Percentiles rank a stretch among this genome's conserved stretches.
phyloP scores from a whole-genome alignment of 1,284 basidiomycete genomes.

The Wolfiporia cocos region DNA sequence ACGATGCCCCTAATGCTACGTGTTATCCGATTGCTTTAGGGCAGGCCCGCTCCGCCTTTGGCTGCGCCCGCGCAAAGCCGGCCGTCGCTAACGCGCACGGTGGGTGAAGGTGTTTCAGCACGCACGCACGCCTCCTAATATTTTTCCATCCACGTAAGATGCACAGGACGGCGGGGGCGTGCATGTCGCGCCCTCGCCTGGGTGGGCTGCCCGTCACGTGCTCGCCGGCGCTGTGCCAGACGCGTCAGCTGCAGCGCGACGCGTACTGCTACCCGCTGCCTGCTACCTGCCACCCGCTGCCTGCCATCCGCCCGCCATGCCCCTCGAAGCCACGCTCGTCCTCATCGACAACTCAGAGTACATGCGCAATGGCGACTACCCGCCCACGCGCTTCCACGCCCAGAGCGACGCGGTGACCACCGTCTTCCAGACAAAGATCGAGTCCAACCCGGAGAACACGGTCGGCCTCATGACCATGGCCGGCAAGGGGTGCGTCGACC shows the following conservation, averaged over 20 bases:
- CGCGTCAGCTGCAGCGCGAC: conserved; percentile 9
- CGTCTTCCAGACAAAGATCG: conserved; percentile 90
- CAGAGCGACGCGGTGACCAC: conserved; percentile 90
- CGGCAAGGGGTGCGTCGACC: conserved; percentile 71
- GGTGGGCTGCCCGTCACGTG: too few relatives aligned
- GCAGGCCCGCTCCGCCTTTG: conserved; percentile 16
- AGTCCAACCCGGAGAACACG: conserved; percentile 95
- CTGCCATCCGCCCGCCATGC: conserved; percentile 72
- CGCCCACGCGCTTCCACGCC: conserved; percentile 82
- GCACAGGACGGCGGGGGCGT: too few relatives aligned
- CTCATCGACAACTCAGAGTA: conserved; percentile 93
- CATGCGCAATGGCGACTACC: conserved; percentile 96
- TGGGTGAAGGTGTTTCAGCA: too few relatives aligned
- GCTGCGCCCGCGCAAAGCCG: too few relatives aligned
- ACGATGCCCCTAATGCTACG: conserved; percentile 16
- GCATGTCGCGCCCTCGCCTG: too few relatives aligned
- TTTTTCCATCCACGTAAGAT: too few relatives aligned
- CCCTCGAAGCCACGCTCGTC: conserved; percentile 91
- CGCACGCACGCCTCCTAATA: too few relatives aligned
- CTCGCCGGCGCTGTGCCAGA: too few relatives aligned
- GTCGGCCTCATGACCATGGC: conserved; percentile 99
- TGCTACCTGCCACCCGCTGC: too few relatives aligned
- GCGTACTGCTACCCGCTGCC: background rate
- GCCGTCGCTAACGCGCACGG: too few relatives aligned
- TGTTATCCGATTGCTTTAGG: conserved; percentile 31